A percentile compares a stretch with the other conserved stretches of the same genome.
phyloP scores from a whole-genome alignment of 257 asterid species.

The Echites panduratus region DNA sequence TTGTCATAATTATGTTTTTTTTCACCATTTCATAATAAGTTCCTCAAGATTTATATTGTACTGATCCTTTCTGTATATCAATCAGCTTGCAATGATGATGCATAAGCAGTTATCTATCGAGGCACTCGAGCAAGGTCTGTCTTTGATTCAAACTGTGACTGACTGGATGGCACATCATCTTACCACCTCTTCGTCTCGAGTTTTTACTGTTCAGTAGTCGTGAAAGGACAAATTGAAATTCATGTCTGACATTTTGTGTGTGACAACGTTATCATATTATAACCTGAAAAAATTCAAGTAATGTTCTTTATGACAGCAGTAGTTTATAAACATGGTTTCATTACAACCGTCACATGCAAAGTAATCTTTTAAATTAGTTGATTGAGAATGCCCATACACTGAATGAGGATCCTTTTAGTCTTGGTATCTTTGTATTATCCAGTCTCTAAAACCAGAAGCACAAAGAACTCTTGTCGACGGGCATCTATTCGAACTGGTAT shows the following conservation, averaged over 20 bases:
- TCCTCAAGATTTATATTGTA: conserved; percentile 11
- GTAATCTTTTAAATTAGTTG: neutral
- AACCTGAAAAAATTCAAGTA: neutral
- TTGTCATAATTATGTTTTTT: neutral
- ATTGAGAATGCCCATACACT: neutral
- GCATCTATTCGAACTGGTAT: neutral
- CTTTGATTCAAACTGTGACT: conserved; percentile 24
- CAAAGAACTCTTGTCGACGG: neutral
- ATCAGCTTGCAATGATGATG: conserved; percentile 58
- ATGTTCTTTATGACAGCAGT: neutral
- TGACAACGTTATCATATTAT: neutral
- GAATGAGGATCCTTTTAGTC: neutral
- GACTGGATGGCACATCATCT: conserved; percentile 8
- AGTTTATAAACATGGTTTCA: neutral
- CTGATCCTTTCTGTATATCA: conserved; percentile 30
- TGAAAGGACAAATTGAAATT: neutral
- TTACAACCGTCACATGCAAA: neutral
- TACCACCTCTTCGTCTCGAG: neutral
- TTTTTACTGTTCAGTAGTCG: neutral
- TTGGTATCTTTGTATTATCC: neutral
- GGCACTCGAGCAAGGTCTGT: conserved; percentile 31
- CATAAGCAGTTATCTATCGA: conserved; percentile 36
- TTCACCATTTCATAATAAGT: neutral
- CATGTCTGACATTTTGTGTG: neutral
- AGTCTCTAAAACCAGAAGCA: neutral